Evolutionary conservation across 2,329 filamentous ascomycete genomes (phyloP).

Genomic region (Claviceps sp.): DNA sequence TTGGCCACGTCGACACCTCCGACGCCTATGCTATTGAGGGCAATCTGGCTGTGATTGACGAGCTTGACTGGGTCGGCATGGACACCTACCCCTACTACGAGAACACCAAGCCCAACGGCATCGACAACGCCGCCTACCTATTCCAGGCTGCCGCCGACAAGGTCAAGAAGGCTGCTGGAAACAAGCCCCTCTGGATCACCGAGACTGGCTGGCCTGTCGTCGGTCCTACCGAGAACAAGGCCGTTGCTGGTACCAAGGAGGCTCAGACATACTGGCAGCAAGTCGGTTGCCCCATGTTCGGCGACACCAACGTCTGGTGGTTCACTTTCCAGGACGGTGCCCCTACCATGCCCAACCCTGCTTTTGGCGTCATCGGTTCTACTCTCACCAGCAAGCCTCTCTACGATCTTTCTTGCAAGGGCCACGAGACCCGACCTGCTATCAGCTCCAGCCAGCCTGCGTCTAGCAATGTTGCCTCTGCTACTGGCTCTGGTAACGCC

Average conservation of each 20-base stretch:
- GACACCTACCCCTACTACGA: constrained; percentile 83
- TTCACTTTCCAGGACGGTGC: constrained; percentile 59
- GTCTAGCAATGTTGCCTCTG: constrained; percentile 1
- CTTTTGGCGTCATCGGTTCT: constrained; percentile 55
- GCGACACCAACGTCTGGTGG: constrained; percentile 57
- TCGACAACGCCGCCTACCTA: constrained; percentile 48
- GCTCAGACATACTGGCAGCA: constrained; percentile 71
- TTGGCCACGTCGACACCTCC: constrained; percentile 89
- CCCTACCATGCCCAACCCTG: constrained; percentile 46
- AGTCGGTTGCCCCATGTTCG: constrained; percentile 60
- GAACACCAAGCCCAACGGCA: constrained; percentile 50
- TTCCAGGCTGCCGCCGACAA: constrained; percentile 54
- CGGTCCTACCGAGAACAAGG: constrained; percentile 48
- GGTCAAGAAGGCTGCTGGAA: constrained; percentile 43
- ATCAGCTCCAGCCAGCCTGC: background rate
- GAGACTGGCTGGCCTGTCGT: constrained; percentile 80
- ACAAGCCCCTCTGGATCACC: constrained; percentile 71
- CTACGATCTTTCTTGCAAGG: constrained; percentile 48
- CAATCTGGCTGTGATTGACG: constrained; percentile 57
- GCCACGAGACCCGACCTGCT: constrained; percentile 4
- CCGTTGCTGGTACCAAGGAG: constrained; percentile 50
- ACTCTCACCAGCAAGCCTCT: constrained; percentile 40
- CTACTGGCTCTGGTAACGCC: constrained; percentile 1
- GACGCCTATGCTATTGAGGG: constrained; percentile 60
- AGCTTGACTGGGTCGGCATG: constrained; percentile 67